Percentiles rank a stretch among this genome's conserved stretches.
These are phyloP conservation scores for Naganishia onofrii DNA, from an alignment of 768 basidiomycete species.

Conservation along the genomic window DNA sequence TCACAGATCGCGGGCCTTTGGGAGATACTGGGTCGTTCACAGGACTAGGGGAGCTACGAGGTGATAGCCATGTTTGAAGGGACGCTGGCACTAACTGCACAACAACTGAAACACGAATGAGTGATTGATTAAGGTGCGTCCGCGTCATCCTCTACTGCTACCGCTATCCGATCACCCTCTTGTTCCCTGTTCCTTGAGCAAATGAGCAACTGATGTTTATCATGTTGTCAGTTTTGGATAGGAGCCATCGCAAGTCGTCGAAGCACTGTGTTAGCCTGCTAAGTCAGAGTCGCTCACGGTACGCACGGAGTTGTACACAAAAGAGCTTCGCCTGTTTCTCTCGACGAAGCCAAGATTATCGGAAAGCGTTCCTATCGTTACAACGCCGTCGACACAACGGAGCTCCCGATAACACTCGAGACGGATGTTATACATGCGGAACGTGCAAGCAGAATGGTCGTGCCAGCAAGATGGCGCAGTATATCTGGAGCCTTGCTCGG, in stretches of 20 bases:
- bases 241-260: too few species aligned
- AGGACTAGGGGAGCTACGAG: too few species aligned
- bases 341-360: too few species aligned
- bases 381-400: background rate
- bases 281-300: too few species aligned
- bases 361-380: background rate
- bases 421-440: background rate
- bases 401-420: background rate
- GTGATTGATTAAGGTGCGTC: background rate
- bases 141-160: background rate
- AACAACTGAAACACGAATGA: slow-evolving; percentile 19
- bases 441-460: background rate
- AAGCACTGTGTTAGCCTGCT: too few species aligned
- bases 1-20: too few species aligned
- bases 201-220: too few species aligned
- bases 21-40: too few species aligned
- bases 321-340: too few species aligned
- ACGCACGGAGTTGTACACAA: too few species aligned
- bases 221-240: too few species aligned
- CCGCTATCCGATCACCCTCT: background rate
- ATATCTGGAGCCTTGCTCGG: background rate
- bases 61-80: too few species aligned
- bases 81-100: slow-evolving; percentile 22
- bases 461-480: background rate
- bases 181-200: background rate